Percentiles rank a stretch among this genome's conserved stretches.
These are phyloP conservation scores for Brassica nigra DNA, from an alignment of 345 rosid genomes.

Conservation along the genomic window DNA sequence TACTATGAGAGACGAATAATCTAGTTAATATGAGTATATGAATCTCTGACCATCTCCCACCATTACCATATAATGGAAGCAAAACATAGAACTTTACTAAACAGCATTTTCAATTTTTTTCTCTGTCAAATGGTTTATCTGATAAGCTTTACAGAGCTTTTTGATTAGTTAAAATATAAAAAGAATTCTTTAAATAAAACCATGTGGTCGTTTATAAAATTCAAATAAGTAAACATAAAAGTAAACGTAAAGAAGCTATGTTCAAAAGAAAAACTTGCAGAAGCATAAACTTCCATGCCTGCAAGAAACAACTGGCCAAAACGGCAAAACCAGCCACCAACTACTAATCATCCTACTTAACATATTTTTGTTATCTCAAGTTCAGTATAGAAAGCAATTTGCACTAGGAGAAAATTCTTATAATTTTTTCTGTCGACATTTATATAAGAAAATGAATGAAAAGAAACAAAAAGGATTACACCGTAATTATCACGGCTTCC, in stretches of 20 bases:
- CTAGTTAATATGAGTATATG: background rate
- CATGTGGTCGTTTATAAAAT: constrained; percentile 1
- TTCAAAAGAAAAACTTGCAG: background rate
- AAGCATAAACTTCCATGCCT: constrained; percentile 8
- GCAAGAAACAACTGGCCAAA: constrained; percentile 13
- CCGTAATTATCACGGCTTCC: constrained; percentile 10
- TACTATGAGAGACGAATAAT: background rate
- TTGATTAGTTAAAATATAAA: background rate
- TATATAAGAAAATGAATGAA: background rate
- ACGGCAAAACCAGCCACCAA: background rate
- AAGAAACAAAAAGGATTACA: background rate
- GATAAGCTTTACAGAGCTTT: background rate
- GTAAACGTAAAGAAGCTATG: background rate
- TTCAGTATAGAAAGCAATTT: background rate
- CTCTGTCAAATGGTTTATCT: background rate
- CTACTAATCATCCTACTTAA: constrained; percentile 16
- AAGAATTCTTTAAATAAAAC: background rate
- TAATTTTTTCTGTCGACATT: background rate
- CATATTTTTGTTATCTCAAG: background rate
- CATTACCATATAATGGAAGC: background rate
- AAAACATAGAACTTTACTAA: background rate
- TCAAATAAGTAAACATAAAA: background rate
- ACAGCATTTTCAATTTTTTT: background rate
- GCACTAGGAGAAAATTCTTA: background rate
- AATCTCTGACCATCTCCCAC: background rate